These are phyloP conservation scores for Chenopodium album DNA, from an alignment of 148 eudicot species.

Conservation along the genomic window DNA sequence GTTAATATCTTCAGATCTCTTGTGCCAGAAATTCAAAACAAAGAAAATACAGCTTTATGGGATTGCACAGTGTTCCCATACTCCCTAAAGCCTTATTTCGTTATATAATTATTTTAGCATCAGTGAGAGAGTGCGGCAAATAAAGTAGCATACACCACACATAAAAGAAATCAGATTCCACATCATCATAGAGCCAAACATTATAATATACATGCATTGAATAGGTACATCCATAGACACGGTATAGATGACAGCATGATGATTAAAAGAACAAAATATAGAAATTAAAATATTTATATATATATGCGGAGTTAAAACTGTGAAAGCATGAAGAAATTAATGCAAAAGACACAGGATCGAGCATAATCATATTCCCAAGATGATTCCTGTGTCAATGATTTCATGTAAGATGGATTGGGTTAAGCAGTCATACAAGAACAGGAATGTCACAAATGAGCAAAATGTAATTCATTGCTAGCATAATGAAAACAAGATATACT, in stretches of 20 bases:
- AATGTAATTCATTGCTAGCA: not conserved
- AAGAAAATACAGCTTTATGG: not conserved
- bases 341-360: not conserved
- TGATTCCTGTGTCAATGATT: not conserved
- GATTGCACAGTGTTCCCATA: not conserved
- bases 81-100: too few species aligned
- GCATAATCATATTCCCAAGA: not conserved
- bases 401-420: too few species aligned
- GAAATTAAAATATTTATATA: not conserved
- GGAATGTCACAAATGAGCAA: not conserved
- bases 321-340: not conserved
- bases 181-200: not conserved
- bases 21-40: not conserved
- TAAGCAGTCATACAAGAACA: not conserved
- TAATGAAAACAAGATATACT: too few species aligned
- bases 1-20: not conserved
- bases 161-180: not conserved
- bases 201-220: not conserved
- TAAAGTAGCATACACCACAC: not conserved
- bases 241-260: not conserved
- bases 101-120: not conserved
- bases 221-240: not conserved
- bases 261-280: too few species aligned
- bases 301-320: not conserved
- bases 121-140: not conserved